Evolutionary conservation across 75 land plant genomes (phyloP).

Genomic region (Pinus albicaulis): DNA sequence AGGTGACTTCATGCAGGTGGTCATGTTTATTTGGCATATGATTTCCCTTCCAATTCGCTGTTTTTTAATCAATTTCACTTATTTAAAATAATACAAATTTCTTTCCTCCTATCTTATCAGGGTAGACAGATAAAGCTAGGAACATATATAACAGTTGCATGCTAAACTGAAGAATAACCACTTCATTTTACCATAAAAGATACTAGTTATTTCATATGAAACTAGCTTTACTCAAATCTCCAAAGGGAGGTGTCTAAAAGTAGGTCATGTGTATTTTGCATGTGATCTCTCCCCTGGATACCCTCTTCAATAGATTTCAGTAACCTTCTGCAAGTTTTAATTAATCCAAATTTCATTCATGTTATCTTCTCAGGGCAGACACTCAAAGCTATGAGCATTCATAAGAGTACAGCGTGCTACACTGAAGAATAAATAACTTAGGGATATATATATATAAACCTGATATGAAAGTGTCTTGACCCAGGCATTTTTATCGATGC

Average conservation of each 20-base stretch:
- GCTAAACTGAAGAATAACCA: no score
- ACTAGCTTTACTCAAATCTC: background rate
- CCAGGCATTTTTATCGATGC: constrained; percentile 86
- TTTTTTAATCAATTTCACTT: no score
- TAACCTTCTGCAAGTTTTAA: background rate
- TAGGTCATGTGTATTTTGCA: background rate
- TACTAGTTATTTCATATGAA: no score
- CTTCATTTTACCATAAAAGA: no score
- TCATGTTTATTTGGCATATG: no score
- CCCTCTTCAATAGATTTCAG: background rate
- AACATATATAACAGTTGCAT: no score
- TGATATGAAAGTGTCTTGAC: constrained; percentile 81
- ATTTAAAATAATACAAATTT: no score
- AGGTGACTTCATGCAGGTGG: no score
- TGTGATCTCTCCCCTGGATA: background rate
- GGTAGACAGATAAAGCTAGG: no score
- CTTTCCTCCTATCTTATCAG: no score
- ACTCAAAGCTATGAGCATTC: background rate
- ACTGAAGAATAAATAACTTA: background rate
- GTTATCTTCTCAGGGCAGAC: background rate
- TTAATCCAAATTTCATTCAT: background rate
- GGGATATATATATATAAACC: constrained; percentile 33
- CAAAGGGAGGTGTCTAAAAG: background rate
- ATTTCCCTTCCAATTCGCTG: no score
- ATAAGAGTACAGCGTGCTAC: background rate